These are phyloP conservation scores for Omphalotus guepiniiformis DNA, from an alignment of 768 basidiomycete species.

Conservation along the genomic window DNA sequence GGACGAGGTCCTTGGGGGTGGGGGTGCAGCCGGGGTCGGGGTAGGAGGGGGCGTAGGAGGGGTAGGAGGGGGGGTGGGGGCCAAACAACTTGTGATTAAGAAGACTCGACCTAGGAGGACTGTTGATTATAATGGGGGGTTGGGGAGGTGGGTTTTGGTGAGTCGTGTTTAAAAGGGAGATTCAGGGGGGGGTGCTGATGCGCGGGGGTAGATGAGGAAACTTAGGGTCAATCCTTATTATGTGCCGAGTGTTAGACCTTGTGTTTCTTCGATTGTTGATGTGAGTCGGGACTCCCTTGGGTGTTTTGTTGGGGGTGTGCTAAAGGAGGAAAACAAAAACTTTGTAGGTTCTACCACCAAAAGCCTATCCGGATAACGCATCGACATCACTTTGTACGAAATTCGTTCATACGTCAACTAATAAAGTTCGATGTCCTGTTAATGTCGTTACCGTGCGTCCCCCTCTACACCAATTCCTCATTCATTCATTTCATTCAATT, in stretches of 20 bases:
- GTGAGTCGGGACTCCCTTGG: slow-evolving; percentile 47
- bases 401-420: slow-evolving; percentile 97
- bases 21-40: too few species aligned
- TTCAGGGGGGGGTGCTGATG: neutral
- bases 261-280: slow-evolving; percentile 85
- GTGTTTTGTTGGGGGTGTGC: slow-evolving; percentile 16
- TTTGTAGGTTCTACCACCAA: slow-evolving; percentile 88
- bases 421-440: slow-evolving; percentile 97
- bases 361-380: slow-evolving; percentile 86
- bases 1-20: too few species aligned
- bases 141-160: slow-evolving; percentile 85
- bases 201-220: slow-evolving; percentile 54
- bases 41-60: too few species aligned
- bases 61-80: too few species aligned
- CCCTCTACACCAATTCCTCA: neutral
- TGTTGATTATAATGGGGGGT: slow-evolving; percentile 89
- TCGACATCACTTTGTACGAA: slow-evolving; percentile 95
- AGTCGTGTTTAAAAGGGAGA: slow-evolving; percentile 20
- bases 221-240: slow-evolving; percentile 76
- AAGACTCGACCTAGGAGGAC: slow-evolving; percentile 91
- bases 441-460: slow-evolving; percentile 85
- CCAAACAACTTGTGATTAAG: too few species aligned
- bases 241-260: slow-evolving; percentile 74
- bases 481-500: neutral
- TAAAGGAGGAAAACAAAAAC: slow-evolving; percentile 12